Base-by-base conservation (phyloP, 768 basidiomycete species). In the Cystofilobasidium macerans region DNA sequence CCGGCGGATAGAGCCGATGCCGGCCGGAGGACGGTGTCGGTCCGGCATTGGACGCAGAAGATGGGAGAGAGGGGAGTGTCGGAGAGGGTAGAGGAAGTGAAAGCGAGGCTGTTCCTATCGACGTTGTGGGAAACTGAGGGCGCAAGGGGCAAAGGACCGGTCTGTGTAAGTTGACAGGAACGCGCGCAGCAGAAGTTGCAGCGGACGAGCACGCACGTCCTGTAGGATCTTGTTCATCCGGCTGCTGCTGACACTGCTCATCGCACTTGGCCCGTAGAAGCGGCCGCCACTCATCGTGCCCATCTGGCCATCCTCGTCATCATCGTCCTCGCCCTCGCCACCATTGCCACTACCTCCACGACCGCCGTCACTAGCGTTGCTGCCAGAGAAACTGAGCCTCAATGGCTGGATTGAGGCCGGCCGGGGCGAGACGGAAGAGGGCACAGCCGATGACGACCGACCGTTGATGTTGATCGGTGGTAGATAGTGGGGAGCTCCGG, bases 11-110 rank as follows among this genome's bases (percentile, higher is more conserved):
- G 62, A 67, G 8, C 69, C 61, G 59, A 70, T 66, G 51, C 54
- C 67, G 12, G 68, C 58, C 13, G 70, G 64, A 42, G 71, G 74
- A 35, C 67, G 73, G 20, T 71, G 73, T 28, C 70, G 74, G 28
- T 70, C 72, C 65, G 71, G 60, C 45, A 13, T n/a, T 28, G 32
- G 30, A 24, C 1, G 48, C 9, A 45, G 54, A 22, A 28, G 64
- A 24, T 40, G 65, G 40, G 51, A 61, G 20, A 36, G 58, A 4
- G 20, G 65, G 42, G 38, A 42, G 14, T 40, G 53, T 5, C 18
- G 59, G 26, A 42, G 51, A 20, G 32, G 65, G 33, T 57, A 54
- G 53, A 16, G 51, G 47, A 7, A 67, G 65, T 9, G 47, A 60
- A 26, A 60, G 58, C 16, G 65, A 51, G 20, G 65, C 65, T 14